Evolutionary conservation across 106 monocot genomes (phyloP), one percentile per base, ranked within the genome.

Genomic region (Triglochin maritima): DNA sequence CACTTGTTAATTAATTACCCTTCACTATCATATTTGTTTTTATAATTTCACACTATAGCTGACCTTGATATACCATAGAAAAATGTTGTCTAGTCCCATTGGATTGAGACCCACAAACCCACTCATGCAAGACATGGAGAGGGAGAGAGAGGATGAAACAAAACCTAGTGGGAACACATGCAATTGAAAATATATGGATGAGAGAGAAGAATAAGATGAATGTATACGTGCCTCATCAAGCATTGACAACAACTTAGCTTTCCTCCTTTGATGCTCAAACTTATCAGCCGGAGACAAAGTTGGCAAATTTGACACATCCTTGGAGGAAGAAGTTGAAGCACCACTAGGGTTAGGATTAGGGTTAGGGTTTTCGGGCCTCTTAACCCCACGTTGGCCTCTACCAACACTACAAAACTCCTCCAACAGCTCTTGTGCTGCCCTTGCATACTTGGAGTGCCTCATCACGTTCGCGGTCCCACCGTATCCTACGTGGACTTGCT

Each of bases 381-480:
- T 53, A 62, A 12, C 56, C 51, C 44, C 77, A 2, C 47, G 6
- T 3, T 55, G 9, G 7, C 45, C 78, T 57, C 89, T 65, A 12
- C 86, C 84, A 0, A 89, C 87, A 47, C 81, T 95, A 76, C 94
- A 95, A 65, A 95, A 95, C 81, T 95, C 94, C 71, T 90, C 87
- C 47, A 95, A 62, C 46, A 95, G 83, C 77, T 95, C 94, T 68
- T 87, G 87, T 45, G 90, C 90, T 2, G 94, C 74, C 66, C 87
- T 57, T 0, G 94, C 70, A 47, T 95, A 95, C 79, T 74, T 87
- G 6, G 94, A 87, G 47, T 72, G 89, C 59, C 89, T 69, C 17
- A 94, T 75, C 57, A 81, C 66, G 60, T 65, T 57, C 57, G 7
- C 71, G 57, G 69, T 46, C 6, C 76, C 63, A 78, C 59, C 10